Conservation (phyloP, 495 filamentous ascomycete species). For the Cercophora samala region DNA sequence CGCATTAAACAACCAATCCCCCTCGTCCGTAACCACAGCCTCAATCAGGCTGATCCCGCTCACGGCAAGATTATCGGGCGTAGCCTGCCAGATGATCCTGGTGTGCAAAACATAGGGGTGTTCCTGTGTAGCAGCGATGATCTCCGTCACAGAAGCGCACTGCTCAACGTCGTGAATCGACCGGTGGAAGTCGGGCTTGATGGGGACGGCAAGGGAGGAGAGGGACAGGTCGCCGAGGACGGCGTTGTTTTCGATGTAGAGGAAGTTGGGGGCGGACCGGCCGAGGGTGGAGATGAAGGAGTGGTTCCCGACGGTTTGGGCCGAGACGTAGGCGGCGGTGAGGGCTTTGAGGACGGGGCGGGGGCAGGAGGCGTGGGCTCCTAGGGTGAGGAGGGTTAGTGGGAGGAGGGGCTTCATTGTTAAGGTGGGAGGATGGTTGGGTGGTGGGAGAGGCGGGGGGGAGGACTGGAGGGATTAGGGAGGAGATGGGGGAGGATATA, state of each 20-base stretch:
- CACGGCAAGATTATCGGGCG: slow-evolving; percentile 37
- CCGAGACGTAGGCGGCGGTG: slow-evolving; percentile 23
- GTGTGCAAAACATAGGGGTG: slow-evolving; percentile 40
- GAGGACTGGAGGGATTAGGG: not conserved
- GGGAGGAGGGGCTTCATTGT: not conserved
- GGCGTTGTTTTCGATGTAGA: slow-evolving; percentile 33
- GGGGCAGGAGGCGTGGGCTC: slow-evolving; percentile 24
- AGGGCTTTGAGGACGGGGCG: slow-evolving; percentile 23
- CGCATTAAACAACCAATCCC: not conserved
- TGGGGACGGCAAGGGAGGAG: slow-evolving; percentile 37
- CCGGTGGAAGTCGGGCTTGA: slow-evolving; percentile 43
- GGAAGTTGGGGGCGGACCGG: slow-evolving; percentile 18
- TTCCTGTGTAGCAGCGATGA: slow-evolving; percentile 41
- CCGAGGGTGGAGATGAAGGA: slow-evolving; percentile 17
- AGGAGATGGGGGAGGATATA: not conserved
- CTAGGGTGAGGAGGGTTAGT: slow-evolving; percentile 7
- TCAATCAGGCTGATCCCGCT: slow-evolving; percentile 21
- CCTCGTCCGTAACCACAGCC: not conserved
- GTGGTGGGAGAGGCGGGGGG: not conserved
- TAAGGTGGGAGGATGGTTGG: not conserved
- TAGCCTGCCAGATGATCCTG: slow-evolving; percentile 32
- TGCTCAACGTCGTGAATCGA: slow-evolving; percentile 14
- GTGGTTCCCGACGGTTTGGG: slow-evolving; percentile 23
- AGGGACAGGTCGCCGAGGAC: slow-evolving; percentile 32
- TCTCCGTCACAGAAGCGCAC: slow-evolving; percentile 49